Evolutionary conservation across 176 grass and related monocot genomes (phyloP).

Genomic region (Juncus inflexus): DNA sequence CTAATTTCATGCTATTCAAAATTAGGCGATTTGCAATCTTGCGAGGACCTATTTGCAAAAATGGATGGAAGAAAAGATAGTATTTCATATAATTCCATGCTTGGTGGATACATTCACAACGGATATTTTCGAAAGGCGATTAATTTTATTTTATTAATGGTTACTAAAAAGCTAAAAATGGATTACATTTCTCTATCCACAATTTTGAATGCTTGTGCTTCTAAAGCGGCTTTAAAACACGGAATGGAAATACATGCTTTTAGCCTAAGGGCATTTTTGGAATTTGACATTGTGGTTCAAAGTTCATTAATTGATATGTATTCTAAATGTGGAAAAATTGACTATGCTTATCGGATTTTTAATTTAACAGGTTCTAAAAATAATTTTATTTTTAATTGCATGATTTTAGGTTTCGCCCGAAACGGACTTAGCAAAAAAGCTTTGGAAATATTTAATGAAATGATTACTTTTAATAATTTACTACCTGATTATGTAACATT

Average conservation of each 20-base stretch:
- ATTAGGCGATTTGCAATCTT: conserved; percentile 60
- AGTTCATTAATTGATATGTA: conserved; percentile 87
- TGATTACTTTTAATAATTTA: conserved; percentile 34
- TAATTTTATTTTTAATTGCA: conserved; percentile 82
- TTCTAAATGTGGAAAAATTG: conserved; percentile 73
- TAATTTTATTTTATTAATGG: conserved; percentile 72
- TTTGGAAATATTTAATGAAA: conserved; percentile 63
- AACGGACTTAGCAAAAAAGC: conserved; percentile 66
- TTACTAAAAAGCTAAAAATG: conserved; percentile 53
- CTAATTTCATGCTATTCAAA: conserved; percentile 77
- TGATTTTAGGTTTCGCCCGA: conserved; percentile 82
- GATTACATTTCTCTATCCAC: conserved; percentile 65
- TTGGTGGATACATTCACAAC: conserved; percentile 72
- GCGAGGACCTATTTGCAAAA: conserved; percentile 45
- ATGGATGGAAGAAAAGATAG: conserved; percentile 61
- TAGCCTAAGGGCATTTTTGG: conserved; percentile 54
- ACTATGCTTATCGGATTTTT: conserved; percentile 74
- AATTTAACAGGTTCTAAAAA: conserved; percentile 55
- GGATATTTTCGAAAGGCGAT: conserved; percentile 66
- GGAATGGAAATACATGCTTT: conserved; percentile 85
- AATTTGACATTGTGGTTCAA: conserved; percentile 60
- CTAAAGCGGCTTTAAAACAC: conserved; percentile 54
- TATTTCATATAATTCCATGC: conserved; percentile 77
- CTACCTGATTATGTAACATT: conserved; percentile 68
- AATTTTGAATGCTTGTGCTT: conserved; percentile 68